Conservation (phyloP, 495 filamentous ascomycete genomes). For the Acidiella bohemica region DNA sequence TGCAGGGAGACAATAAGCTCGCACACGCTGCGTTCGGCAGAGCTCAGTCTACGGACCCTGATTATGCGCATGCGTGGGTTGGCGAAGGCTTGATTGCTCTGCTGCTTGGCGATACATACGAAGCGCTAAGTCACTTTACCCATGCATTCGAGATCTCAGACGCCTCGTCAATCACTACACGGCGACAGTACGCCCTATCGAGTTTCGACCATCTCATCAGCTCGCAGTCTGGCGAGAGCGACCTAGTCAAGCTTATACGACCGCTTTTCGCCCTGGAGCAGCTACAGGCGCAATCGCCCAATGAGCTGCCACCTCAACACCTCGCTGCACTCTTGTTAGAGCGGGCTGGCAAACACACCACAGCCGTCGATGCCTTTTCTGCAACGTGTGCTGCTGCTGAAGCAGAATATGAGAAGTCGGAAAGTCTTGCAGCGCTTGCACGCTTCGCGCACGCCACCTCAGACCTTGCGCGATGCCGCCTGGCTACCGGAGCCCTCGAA, state of each 20-base stretch:
- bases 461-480: conserved; percentile 66
- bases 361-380: conserved; percentile 52
- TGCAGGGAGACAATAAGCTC: conserved; percentile 67
- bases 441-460: conserved; percentile 73
- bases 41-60: conserved; percentile 85
- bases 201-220: conserved; percentile 63
- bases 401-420: conserved; percentile 66
- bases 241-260: conserved; percentile 48
- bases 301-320: conserved; percentile 57
- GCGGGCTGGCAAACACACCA: conserved; percentile 50
- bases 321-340: conserved; percentile 71
- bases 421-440: conserved; percentile 56
- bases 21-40: conserved; percentile 81
- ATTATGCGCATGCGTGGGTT: conserved; percentile 83
- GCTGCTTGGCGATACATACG: conserved; percentile 52
- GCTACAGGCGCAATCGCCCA: conserved; percentile 51
- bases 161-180: conserved; percentile 53
- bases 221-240: conserved; percentile 40
- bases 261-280: conserved; percentile 85
- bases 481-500: conserved; percentile 50
- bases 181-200: conserved; percentile 62
- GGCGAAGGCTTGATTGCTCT: conserved; percentile 80
- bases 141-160: conserved; percentile 89
- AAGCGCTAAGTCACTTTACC: conserved; percentile 76
- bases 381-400: conserved; percentile 56